phyloP scores from a whole-genome alignment of 148 eudicot genomes.

The Suaeda aralocaspica region DNA sequence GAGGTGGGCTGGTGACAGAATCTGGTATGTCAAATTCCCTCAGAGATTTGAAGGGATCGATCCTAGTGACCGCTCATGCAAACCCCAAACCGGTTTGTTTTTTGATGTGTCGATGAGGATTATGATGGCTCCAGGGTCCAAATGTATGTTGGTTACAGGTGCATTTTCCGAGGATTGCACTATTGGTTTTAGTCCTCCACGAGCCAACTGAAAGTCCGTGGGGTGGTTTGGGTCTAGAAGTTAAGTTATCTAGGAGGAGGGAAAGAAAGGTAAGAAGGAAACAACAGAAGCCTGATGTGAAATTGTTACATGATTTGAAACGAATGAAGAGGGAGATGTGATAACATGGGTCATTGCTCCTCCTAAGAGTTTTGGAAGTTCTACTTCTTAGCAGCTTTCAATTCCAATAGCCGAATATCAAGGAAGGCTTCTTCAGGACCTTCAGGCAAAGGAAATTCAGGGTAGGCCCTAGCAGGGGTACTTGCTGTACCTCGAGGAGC shows the following conservation, averaged over 20 bases:
- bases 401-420: constrained; percentile 88
- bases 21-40: constrained; percentile 89
- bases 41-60: constrained; percentile 97
- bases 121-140: constrained; percentile 89
- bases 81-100: constrained; percentile 93
- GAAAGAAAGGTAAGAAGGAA: constrained; percentile 23
- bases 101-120: constrained; percentile 93
- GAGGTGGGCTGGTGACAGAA: constrained; percentile 89
- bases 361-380: constrained; percentile 68
- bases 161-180: constrained; percentile 78
- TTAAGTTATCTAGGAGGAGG: constrained; percentile 45
- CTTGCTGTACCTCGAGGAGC: constrained; percentile 94
- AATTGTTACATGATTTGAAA: constrained; percentile 54
- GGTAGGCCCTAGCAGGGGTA: constrained; percentile 97
- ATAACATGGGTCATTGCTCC: constrained; percentile 52
- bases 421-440: constrained; percentile 73
- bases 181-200: constrained; percentile 93
- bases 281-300: constrained; percentile 39
- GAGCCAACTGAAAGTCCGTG: constrained; percentile 80
- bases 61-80: constrained; percentile 85
- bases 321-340: constrained; percentile 50
- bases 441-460: constrained; percentile 64
- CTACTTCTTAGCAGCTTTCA: constrained; percentile 69
- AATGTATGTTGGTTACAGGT: constrained; percentile 97
- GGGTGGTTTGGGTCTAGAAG: constrained; percentile 84